Evolutionary conservation across 179 eudicot species (phyloP).

Genomic region (Camellia oleifera): DNA sequence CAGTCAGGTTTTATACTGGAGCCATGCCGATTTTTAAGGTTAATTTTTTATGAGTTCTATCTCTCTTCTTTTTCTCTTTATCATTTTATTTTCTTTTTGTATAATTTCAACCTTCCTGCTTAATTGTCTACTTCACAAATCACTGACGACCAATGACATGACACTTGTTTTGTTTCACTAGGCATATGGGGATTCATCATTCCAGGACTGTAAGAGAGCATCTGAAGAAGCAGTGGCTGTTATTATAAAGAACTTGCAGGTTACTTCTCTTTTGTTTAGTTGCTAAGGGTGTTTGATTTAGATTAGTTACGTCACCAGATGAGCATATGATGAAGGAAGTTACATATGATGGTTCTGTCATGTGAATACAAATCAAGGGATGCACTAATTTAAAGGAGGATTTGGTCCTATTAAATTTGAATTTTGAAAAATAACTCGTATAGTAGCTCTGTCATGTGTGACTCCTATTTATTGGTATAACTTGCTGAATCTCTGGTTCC

Average conservation of each 20-base stretch:
- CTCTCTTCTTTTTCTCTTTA: constrained; percentile 1
- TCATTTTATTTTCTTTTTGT: neutral
- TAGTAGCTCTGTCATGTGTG: no score
- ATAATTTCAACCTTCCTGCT: neutral
- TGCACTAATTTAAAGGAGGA: neutral
- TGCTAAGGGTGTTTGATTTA: neutral
- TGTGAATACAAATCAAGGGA: neutral
- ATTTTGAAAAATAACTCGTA: no score
- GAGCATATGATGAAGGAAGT: neutral
- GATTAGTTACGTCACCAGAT: neutral
- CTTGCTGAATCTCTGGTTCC: neutral
- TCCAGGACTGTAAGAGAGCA: constrained; percentile 87
- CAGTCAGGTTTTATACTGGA: constrained; percentile 92
- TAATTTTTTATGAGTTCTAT: constrained; percentile 12
- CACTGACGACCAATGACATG: neutral
- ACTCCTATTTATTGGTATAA: neutral
- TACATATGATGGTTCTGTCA: neutral
- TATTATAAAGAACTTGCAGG: constrained; percentile 83
- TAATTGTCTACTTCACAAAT: neutral
- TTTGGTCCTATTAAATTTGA: no score
- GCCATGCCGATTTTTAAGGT: constrained; percentile 99
- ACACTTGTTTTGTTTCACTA: constrained; percentile 20
- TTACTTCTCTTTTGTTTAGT: constrained; percentile 18
- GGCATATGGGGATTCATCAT: constrained; percentile 98
- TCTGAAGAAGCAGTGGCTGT: constrained; percentile 83